Conservation (phyloP, 768 basidiomycete species). For the Panellus pusillus region DNA sequence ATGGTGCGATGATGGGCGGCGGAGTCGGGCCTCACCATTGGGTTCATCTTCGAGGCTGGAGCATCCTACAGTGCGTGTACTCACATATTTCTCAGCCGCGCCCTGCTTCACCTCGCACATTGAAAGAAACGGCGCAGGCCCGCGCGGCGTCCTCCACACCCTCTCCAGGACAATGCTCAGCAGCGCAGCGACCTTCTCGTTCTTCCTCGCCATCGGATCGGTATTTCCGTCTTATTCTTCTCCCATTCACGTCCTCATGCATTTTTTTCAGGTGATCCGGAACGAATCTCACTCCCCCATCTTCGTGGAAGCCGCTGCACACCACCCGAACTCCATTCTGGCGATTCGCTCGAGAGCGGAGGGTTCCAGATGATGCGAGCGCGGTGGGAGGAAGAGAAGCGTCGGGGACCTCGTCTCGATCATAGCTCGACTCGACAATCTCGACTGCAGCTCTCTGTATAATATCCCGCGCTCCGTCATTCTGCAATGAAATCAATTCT, state of each 20-base stretch:
- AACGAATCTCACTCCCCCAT: constrained; percentile 63
- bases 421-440: neutral
- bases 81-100: neutral
- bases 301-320: constrained; percentile 45
- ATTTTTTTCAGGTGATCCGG: constrained; percentile 75
- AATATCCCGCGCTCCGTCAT: too few species aligned
- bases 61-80: constrained; percentile 73
- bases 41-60: constrained; percentile 95
- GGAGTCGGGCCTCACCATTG: constrained; percentile 95
- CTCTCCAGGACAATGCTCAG: constrained; percentile 98
- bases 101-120: too few species aligned
- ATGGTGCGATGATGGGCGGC: constrained; percentile 84
- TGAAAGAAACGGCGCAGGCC: constrained; percentile 85
- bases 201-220: constrained; percentile 94
- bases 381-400: constrained; percentile 71
- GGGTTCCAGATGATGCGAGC: constrained; percentile 66
- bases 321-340: constrained; percentile 42
- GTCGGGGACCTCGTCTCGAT: constrained; percentile 21
- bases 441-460: too few species aligned
- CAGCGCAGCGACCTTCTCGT: constrained; percentile 95
- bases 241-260: constrained; percentile 6
- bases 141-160: constrained; percentile 85
- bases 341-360: constrained; percentile 62
- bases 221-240: constrained; percentile 48
- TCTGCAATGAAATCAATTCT: too few species aligned